Evolutionary conservation across 371 early-diverging fungal species (phyloP).

Genomic region (Haplosporangium sp.): DNA sequence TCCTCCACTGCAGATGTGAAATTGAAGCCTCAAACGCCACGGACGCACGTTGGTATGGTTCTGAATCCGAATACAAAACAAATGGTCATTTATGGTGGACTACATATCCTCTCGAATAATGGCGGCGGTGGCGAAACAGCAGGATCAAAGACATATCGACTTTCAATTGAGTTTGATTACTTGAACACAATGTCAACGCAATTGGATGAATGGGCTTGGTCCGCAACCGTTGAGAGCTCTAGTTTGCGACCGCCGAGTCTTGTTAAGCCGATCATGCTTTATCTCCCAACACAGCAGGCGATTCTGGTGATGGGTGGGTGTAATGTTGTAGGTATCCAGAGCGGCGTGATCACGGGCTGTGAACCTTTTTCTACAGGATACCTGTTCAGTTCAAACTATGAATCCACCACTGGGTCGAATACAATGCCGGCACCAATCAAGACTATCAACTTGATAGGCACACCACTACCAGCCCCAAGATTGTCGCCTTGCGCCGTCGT

Average conservation of each 20-base stretch:
- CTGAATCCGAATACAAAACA: slow-evolving; percentile 8
- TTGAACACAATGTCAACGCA: slow-evolving; percentile 7
- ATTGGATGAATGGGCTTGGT: slow-evolving; percentile 24
- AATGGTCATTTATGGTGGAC: slow-evolving; percentile 28
- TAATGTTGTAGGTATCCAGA: not conserved
- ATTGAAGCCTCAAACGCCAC: slow-evolving; percentile 4
- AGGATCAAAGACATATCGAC: not conserved
- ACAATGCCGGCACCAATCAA: not conserved
- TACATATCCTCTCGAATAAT: not conserved
- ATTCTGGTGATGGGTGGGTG: slow-evolving; percentile 43
- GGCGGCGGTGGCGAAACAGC: not conserved
- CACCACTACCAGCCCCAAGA: slow-evolving; percentile 10
- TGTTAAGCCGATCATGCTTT: slow-evolving; percentile 28
- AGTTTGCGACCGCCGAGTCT: slow-evolving; percentile 11
- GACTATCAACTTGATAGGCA: not conserved
- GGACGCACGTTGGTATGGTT: slow-evolving; percentile 15
- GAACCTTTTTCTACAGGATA: slow-evolving; percentile 13
- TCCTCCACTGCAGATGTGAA: not conserved
- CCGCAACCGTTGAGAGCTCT: not conserved
- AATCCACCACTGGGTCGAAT: not conserved
- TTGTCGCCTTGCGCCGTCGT: slow-evolving; percentile 27
- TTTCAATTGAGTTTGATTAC: slow-evolving; percentile 21
- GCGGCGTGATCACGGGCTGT: slow-evolving; percentile 2
- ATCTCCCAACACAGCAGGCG: slow-evolving; percentile 8
- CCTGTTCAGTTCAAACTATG: slow-evolving; percentile 9